Evolutionary conservation across 345 rosid genomes (phyloP).

Genomic region (Linum trigynum): DNA sequence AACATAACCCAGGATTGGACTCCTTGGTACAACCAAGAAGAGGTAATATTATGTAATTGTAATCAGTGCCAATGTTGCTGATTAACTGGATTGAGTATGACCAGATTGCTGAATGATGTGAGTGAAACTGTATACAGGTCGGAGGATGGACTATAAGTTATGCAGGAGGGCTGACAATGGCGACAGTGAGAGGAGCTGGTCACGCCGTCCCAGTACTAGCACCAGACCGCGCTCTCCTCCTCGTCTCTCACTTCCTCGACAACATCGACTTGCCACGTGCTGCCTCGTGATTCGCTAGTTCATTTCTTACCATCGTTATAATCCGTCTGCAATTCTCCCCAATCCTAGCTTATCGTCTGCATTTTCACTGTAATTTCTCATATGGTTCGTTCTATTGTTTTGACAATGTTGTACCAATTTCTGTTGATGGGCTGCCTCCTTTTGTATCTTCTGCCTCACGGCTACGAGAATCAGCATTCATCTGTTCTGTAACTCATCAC

Average conservation of each 20-base stretch:
- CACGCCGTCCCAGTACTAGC: background rate
- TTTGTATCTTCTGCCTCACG: too few species aligned
- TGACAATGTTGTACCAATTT: too few species aligned
- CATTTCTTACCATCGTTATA: background rate
- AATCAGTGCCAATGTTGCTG: background rate
- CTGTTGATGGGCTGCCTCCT: too few species aligned
- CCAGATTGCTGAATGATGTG: background rate
- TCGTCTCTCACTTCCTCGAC: background rate
- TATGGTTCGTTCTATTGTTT: too few species aligned
- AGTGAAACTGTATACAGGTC: background rate
- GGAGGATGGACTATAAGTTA: conserved; percentile 5
- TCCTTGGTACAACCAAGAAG: background rate
- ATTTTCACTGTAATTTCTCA: too few species aligned
- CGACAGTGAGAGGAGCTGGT: conserved; percentile 2
- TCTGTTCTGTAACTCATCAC: too few species aligned
- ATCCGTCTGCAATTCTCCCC: too few species aligned
- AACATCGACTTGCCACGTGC: background rate
- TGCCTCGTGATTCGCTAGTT: background rate
- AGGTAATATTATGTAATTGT: background rate
- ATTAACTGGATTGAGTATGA: background rate
- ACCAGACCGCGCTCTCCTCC: background rate
- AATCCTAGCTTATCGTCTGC: too few species aligned
- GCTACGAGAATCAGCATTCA: too few species aligned
- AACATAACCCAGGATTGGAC: background rate
- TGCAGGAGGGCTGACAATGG: background rate